Evolutionary conservation across 169 alveolate species (phyloP), one percentile per base, ranked within the genome.

Genomic region (Toxoplasma gondii): DNA sequence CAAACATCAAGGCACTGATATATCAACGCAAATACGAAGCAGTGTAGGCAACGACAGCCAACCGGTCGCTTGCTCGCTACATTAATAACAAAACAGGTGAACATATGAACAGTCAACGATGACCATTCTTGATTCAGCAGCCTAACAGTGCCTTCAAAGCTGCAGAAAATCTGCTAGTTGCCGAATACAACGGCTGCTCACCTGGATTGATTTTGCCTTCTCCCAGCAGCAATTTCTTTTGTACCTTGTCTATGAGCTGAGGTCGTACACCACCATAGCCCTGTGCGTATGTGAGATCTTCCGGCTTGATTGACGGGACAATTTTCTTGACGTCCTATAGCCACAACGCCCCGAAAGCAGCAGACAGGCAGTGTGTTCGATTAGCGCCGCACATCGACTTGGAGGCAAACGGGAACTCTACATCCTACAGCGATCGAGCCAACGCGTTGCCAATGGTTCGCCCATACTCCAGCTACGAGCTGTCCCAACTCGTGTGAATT

Each of bases 191-290:
- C 78, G 92, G 31, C 24, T 16, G 58, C 91, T 34, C 49, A 93
- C 96, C 94, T 38, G 96, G 93, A 54, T 45, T 74, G 29, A 97
- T 97, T 92, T 97, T 97, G 58, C 98, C 97, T 91, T 97, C 98
- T n/a, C 98, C 98, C 38, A 97, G 94, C 43, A 97, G 94, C 88
- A 97, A 98, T 58, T 97, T 97, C 91, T 95, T 94, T 58, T 95
- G 93, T 34, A 86, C 90, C 81, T 97, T 97, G 69, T 97, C 97
- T 64, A 97, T 97, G 64, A 97, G 98, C 94, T 97, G 98, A 29
- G 98, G 98, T 81, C 98, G 94, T 31, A 97, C 97, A 0, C 98
- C 98, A 0, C 98, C 98, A 93, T 91, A 97, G 7, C 98, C 98
- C 69, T 95, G 96, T 53, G 98, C 97, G 94, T 97, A 97, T 5